A percentile compares a stretch with the other conserved stretches of the same genome.
Evolutionary conservation across 805 yeast species (phyloP).

Genomic region (Kluyveromyces lactis): DNA sequence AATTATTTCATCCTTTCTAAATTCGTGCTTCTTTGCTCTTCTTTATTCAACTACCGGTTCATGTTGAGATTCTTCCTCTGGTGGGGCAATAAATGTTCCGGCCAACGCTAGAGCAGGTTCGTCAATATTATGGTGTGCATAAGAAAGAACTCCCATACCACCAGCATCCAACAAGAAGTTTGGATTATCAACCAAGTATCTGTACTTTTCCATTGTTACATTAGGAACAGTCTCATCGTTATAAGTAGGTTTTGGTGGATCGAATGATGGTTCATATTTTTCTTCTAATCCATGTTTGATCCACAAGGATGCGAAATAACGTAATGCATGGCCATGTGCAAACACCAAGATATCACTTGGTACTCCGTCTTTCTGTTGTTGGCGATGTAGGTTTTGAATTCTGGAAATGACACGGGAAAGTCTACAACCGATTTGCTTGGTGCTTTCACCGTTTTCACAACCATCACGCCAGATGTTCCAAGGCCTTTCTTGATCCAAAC

Average conservation of each 20-base stretch:
- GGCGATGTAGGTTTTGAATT: constrained; percentile 51
- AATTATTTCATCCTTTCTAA: no score
- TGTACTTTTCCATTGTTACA: constrained; percentile 27
- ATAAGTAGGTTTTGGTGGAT: constrained; percentile 18
- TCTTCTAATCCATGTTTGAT: constrained; percentile 34
- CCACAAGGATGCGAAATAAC: constrained; percentile 90
- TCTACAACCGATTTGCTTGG: constrained; percentile 58
- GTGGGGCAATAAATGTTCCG: constrained; percentile 73
- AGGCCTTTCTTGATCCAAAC: constrained; percentile 39
- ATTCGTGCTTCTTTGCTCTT: no score
- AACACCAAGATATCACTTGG: constrained; percentile 72
- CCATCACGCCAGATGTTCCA: constrained; percentile 93
- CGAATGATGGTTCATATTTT: constrained; percentile 16
- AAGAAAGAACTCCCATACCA: constrained; percentile 86
- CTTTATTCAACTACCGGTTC: constrained; percentile 10
- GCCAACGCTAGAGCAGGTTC: constrained; percentile 85
- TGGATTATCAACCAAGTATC: constrained; percentile 48
- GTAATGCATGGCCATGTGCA: constrained; percentile 89
- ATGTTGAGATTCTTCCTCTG: constrained; percentile 42
- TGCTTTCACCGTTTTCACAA: constrained; percentile 81
- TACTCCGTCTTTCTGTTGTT: constrained; percentile 41
- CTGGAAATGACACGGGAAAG: constrained; percentile 61
- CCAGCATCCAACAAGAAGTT: constrained; percentile 87
- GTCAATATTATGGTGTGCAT: constrained; percentile 72
- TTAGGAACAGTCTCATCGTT: constrained; percentile 28